Evolutionary conservation across 306 rosid species (phyloP), one percentile per base, ranked within the genome.

Genomic region (Biancaea sappan): DNA sequence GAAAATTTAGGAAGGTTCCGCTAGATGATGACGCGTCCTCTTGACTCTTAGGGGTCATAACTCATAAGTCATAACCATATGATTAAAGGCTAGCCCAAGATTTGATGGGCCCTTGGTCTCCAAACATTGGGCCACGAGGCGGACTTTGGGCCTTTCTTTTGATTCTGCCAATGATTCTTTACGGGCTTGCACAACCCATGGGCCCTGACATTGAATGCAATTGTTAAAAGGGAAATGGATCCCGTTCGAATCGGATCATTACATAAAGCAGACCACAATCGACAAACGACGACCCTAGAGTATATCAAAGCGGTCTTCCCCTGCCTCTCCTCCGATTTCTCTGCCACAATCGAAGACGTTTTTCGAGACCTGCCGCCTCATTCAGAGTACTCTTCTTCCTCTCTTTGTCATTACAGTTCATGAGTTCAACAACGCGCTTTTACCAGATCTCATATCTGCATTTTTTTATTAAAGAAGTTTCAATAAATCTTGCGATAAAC

Each of bases 351-450:
- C 59, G 8, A n/a, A 50, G 24, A 28, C 38, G 64, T 14, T 21
- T 29, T n/a, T 58, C 40, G 34, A 57, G 58, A 67, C 4, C 19
- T 51, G 4, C 16, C 24, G 8, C 41, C 38, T 43, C 62, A 2
- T 43, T 62, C 61, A 53, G 51, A 62, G 80, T 70, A 69, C 66
- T 67, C 53, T 60, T 4, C 6, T 19, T 14, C 16, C 44, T 62
- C 58, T 69, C 10, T 51, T 6, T 19, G 1, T 3, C 28, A 1
- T n/a, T 32, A 18, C 16, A 10, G 41, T 31, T 3, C 32, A 7
- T 9, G 3, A 29, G 3, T 29, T 9, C 26, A 5, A 38, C 31
- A 43, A 38, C 41, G 29, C 9, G 38, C 56, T 52, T 19, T 38
- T 22, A 16, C 34, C 44, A 9, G 9, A 67, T 67, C 58, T 29